Base-by-base conservation (phyloP, 2,329 filamentous ascomycete genomes). In the Colletotrichum higginsianum region DNA sequence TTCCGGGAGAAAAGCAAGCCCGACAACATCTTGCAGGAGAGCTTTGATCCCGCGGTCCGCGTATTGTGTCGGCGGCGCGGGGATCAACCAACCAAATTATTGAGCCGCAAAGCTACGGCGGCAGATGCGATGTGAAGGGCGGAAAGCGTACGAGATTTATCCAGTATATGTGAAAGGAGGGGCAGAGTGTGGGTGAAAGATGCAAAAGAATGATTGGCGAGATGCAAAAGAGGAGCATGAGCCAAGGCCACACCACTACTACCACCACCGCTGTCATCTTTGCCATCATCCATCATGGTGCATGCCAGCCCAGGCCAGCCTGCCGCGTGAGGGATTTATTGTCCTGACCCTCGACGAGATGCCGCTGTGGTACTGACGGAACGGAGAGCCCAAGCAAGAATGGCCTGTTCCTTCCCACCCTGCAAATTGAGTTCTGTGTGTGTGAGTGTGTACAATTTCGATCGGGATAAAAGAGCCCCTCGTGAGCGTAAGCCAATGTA, bases 251-350 rank as follows among this genome's bases (percentile, higher is more conserved):
- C 30, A 35, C 30, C 30, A 35, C 30, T 9, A 35, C 30, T 1
- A 35, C 30, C 30, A 35, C 30, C n/a, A 55, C 40, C 62, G 11
- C 57, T 58, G 47, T 63, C 65, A 62, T 68, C 46, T 58, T 60
- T 47, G 58, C 64, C 58, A 44, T 46, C 42, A 46, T 23, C 47
- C 61, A 69, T 61, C 53, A 69, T 49, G 49, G 62, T 40, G 67
- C 62, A 67, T 46, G 15, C 23, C 61, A 35, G 49, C 49, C 61
- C 40, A n/a, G 44, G 30, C 30, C 30, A 35, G 30, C 30, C 38
- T 18, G 52, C 16, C 38, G n/a, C 21, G 15, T 67, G 67, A 71
- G 67, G 69, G 52, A 68, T 72, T 72, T 72, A 60, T 62, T 23
- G n/a, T 42, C n/a, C 53, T 38, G 35, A 38, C 11, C 26, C 30